Evolutionary conservation across 495 filamentous ascomycete genomes (phyloP).

Genomic region (Evansstolkia leycettana): DNA sequence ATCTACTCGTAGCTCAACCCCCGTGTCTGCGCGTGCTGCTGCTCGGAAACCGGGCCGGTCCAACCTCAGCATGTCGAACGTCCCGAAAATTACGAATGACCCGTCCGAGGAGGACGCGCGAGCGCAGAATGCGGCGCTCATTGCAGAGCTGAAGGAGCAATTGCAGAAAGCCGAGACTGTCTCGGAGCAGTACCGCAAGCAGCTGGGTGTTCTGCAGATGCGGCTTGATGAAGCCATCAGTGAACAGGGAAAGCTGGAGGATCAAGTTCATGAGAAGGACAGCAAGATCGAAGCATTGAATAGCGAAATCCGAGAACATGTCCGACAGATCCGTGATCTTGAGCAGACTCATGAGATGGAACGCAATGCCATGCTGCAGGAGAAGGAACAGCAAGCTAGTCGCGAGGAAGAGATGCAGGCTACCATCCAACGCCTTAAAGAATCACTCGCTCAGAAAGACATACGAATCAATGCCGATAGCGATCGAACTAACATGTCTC

Average conservation of each 20-base stretch:
- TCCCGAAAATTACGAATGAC: constrained; percentile 42
- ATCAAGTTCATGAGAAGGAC: constrained; percentile 69
- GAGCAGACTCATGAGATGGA: constrained; percentile 85
- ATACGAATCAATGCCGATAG: constrained; percentile 46
- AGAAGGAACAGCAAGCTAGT: constrained; percentile 76
- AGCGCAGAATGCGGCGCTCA: constrained; percentile 60
- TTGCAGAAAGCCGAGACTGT: constrained; percentile 67
- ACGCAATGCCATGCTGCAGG: constrained; percentile 72
- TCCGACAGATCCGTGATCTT: constrained; percentile 73
- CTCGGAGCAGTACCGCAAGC: constrained; percentile 71
- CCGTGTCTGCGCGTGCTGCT: constrained; percentile 58
- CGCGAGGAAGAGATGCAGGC: constrained; percentile 80
- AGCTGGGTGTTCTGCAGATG: constrained; percentile 72
- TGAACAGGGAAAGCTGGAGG: constrained; percentile 79
- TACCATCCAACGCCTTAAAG: constrained; percentile 82
- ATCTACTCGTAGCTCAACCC: constrained; percentile 35
- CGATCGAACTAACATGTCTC: constrained; percentile 48
- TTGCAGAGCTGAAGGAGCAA: constrained; percentile 76
- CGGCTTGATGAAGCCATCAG: constrained; percentile 73
- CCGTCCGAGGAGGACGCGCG: constrained; percentile 49
- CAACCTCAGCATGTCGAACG: constrained; percentile 45
- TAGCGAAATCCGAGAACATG: constrained; percentile 66
- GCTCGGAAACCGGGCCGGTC: constrained; percentile 47
- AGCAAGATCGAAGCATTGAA: constrained; percentile 66
- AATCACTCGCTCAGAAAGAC: constrained; percentile 64